Conservation (phyloP, 2,329 filamentous ascomycete species). For the Trichoderma polysporum region DNA sequence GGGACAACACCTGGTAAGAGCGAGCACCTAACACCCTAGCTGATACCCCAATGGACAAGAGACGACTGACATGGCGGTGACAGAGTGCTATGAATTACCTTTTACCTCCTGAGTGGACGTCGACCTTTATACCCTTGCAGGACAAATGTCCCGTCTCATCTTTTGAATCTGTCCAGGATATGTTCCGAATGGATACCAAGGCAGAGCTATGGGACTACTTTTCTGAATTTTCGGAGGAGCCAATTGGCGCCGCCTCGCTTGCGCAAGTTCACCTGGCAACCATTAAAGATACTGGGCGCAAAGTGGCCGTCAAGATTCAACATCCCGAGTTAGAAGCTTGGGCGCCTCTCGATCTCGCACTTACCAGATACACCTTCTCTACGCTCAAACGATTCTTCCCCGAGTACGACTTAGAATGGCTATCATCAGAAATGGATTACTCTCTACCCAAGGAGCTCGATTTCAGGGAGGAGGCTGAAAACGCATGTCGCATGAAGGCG, state of each 20-base stretch:
- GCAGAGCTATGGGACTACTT: conserved; percentile 78
- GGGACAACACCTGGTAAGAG: conserved; percentile 77
- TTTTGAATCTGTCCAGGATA: conserved; percentile 77
- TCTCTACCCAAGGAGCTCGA: conserved; percentile 91
- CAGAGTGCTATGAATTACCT: conserved; percentile 94
- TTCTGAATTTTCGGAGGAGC: conserved; percentile 73
- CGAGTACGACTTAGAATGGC: conserved; percentile 95
- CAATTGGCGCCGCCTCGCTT: conserved; percentile 89
- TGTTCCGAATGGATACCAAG: conserved; percentile 85
- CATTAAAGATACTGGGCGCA: conserved; percentile 76
- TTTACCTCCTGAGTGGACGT: conserved; percentile 87
- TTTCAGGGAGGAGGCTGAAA: conserved; percentile 80
- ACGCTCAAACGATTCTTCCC: conserved; percentile 92
- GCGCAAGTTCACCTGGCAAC: conserved; percentile 92
- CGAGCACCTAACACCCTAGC: too few species aligned
- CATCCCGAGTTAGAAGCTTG: conserved; percentile 88
- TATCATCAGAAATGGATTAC: conserved; percentile 87
- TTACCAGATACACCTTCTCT: conserved; percentile 87
- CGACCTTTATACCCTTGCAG: conserved; percentile 92
- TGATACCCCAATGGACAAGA: neutral
- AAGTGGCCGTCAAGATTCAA: conserved; percentile 95
- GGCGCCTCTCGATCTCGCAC: conserved; percentile 80
- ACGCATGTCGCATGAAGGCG: conserved; percentile 74
- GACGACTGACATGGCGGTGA: conserved; percentile 28
- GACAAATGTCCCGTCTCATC: conserved; percentile 94